Conservation (phyloP, 805 yeast species). For the Starmerella kuoi region DNA sequence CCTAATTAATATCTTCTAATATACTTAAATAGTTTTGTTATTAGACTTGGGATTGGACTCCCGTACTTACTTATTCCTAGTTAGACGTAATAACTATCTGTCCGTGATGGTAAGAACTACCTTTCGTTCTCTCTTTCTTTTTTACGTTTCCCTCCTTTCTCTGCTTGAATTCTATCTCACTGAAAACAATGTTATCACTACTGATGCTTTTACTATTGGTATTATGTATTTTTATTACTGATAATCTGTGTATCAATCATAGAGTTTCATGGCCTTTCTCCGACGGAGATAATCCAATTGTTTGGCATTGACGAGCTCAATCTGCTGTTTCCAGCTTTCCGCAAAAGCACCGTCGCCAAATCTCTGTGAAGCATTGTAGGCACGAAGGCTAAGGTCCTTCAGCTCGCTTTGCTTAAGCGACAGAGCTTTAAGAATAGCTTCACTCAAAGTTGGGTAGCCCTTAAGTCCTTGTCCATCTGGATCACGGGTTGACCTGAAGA, state of each 20-base stretch:
- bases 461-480: slow-evolving; percentile 41
- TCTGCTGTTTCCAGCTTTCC: slow-evolving; percentile 36
- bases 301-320: slow-evolving; percentile 5
- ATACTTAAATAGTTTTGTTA: too few relatives aligned
- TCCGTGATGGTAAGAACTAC: background rate
- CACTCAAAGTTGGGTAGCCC: slow-evolving; percentile 39
- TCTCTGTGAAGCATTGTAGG: slow-evolving; percentile 31
- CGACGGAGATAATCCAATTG: slow-evolving; percentile 3
- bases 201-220: too few relatives aligned
- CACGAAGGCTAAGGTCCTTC: slow-evolving; percentile 36
- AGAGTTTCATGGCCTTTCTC: slow-evolving; percentile 11
- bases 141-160: background rate
- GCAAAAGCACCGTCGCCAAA: slow-evolving; percentile 55
- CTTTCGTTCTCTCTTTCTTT: background rate
- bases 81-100: too few relatives aligned
- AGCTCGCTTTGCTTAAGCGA: slow-evolving; percentile 32
- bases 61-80: too few relatives aligned
- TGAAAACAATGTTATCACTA: too few relatives aligned
- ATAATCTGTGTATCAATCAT: slow-evolving; percentile 13
- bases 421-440: slow-evolving; percentile 37
- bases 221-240: too few relatives aligned
- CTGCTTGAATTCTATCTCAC: too few relatives aligned
- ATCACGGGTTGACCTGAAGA: slow-evolving; percentile 58
- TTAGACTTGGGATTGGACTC: too few relatives aligned
- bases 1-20: too few relatives aligned